A percentile compares a stretch with the other conserved stretches of the same genome.
phyloP scores from a whole-genome alignment of 2,329 filamentous ascomycete species.

The Fusarium staphyleae region DNA sequence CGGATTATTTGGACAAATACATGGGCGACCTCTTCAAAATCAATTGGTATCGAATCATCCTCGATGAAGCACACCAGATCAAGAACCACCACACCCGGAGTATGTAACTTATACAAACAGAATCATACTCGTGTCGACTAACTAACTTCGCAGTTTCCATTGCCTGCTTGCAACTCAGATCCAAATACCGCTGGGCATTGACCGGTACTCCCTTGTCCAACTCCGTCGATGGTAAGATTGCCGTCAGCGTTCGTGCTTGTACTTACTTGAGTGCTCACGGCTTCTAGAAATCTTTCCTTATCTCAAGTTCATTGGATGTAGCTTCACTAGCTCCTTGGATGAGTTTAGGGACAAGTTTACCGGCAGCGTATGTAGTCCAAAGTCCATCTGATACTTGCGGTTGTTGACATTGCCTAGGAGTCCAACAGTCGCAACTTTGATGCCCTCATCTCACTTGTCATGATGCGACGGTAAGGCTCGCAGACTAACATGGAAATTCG shows the following conservation, averaged over 20 bases:
- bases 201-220: constrained; percentile 50
- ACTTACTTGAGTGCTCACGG: too few relatives aligned
- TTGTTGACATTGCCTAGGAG: too few relatives aligned
- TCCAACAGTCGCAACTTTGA: constrained; percentile 29
- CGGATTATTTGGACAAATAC: constrained; percentile 46
- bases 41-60: constrained; percentile 58
- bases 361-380: constrained; percentile 16
- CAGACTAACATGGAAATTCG: too few relatives aligned
- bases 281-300: constrained; percentile 48
- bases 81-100: constrained; percentile 54
- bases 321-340: not conserved
- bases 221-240: constrained; percentile 37
- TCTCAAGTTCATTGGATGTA: constrained; percentile 43
- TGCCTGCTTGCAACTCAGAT: constrained; percentile 37
- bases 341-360: constrained; percentile 32
- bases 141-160: constrained; percentile 22
- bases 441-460: constrained; percentile 30
- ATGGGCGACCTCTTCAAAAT: constrained; percentile 37
- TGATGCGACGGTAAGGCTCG: constrained; percentile 40
- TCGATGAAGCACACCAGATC: constrained; percentile 65
- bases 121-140: too few relatives aligned
- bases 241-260: not conserved
- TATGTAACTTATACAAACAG: constrained; percentile 35
- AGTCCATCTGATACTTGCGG: not conserved
- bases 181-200: constrained; percentile 47